Evolutionary conservation across 306 rosid species (phyloP), one percentile per base, ranked within the genome.

Genomic region (Prunus campanulata): DNA sequence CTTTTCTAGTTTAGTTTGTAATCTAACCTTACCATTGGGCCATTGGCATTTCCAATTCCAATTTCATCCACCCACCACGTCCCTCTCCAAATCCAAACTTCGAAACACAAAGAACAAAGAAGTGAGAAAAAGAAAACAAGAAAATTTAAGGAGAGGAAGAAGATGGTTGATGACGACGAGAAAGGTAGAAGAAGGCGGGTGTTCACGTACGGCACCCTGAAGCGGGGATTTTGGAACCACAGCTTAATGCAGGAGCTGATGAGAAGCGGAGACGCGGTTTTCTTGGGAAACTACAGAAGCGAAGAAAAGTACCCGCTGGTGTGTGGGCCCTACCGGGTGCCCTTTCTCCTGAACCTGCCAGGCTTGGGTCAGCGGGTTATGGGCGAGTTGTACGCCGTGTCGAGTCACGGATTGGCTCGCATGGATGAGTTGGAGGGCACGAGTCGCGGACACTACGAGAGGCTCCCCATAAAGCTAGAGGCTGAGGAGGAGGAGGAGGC

Each of bases 301-400:
- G 32, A 76, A 8, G 78, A 20, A 49, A 71, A 54, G 0, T 87
- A 79, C 68, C 97, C 97, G 0, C 94, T 88, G 47, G 92, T 91
- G 3, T 91, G 93, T 39, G 98, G 98, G 19, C 91, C 97, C 30
- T 88, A 87, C 82, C 75, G 84, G 3, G 96, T 91, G n/a, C 96
- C 96, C 0, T 91, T 89, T 74, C 91, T 93, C 46, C 78, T 93
- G 68, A 88, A 88, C 82, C n/a, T 90, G 6, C 85, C 84, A 70
- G 93, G 92, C 5, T 85, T 87, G 11, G 92, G 91, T 49, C 82
- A 85, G 55, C 49, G 55, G 1, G 96, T 89, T 3, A 20, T 19
- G 22, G 98, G 98, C 71, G 96, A 93, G 80, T 60, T 93, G 20
- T 93, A 93, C 81, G 83, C 90, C 25, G 89, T 93, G 52, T 76